Evolutionary conservation across 2,329 filamentous ascomycete species (phyloP).

Genomic region (Aspergillus pseudoterreus): DNA sequence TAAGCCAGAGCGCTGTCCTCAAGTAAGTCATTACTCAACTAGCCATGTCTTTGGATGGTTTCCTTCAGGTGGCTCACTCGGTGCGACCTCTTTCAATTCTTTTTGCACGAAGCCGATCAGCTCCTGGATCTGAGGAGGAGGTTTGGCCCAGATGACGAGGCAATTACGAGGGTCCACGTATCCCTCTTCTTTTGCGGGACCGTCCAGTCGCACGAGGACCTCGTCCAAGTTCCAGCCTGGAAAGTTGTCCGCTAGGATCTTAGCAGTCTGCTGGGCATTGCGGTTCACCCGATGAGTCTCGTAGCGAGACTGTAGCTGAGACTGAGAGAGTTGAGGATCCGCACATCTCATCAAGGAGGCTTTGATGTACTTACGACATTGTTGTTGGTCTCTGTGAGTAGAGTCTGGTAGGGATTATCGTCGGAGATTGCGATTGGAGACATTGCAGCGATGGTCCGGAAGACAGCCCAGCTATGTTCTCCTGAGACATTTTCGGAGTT

Average conservation of each 20-base stretch:
- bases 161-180: constrained; percentile 74
- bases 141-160: constrained; percentile 81
- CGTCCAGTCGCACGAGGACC: constrained; percentile 65
- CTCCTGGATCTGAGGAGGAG: constrained; percentile 63
- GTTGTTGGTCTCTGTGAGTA: constrained; percentile 12
- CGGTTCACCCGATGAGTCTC: constrained; percentile 66
- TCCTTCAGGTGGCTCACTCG: constrained; percentile 54
- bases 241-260: constrained; percentile 64
- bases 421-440: constrained; percentile 6
- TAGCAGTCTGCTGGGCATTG: constrained; percentile 70
- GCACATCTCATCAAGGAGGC: not conserved
- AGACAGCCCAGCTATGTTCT: not conserved
- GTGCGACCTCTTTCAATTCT: constrained; percentile 59
- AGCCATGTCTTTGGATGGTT: not conserved
- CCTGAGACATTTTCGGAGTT: not conserved
- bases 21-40: not conserved
- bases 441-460: not conserved
- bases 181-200: constrained; percentile 61
- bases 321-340: constrained; percentile 3
- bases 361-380: constrained; percentile 9
- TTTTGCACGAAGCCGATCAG: constrained; percentile 66
- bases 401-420: constrained; percentile 17
- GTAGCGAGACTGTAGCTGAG: constrained; percentile 67
- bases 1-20: constrained; percentile 69
- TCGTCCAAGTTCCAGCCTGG: constrained; percentile 68